Evolutionary conservation across 2,329 filamentous ascomycete genomes (phyloP), one percentile per base, ranked within the genome.

Genomic region (Mycogone perniciosa): DNA sequence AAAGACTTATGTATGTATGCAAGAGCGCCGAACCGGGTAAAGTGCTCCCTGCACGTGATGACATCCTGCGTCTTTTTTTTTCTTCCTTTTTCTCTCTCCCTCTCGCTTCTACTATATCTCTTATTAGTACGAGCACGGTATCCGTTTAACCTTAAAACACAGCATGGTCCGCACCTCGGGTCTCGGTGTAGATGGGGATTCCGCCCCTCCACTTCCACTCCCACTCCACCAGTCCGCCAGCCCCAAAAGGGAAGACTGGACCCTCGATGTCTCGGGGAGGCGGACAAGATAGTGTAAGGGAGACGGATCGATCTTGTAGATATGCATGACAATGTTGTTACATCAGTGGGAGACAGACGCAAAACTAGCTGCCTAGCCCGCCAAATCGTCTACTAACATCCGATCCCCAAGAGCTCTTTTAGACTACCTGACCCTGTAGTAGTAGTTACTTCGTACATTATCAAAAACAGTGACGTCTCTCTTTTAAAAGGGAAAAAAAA

Each of bases 1-100:
- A 69, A 66, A 64, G 63, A 62, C 63, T 62, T 66, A 60, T 30
- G 33, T 50, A 37, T 34, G 35, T 29, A 33, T 31, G 34, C 29
- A 11, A 48, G 37, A 20, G 55, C 47, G 34, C 59, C 54, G 57
- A 60, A 61, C 60, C 59, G 56, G 56, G 54, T 51, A 57, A 56
- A 45, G 45, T 45, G 50, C 56, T 40, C 46, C 45, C 46, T 43
- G 54, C 60, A 63, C 59, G 62, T 64, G 60, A 64, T 59, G 44
- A 41, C 13, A 47, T 54, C 48, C 51, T 47, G 50, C 51, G 38
- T 44, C 37, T 13, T 35, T 10, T 39, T 40, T 33, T 43, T 31
- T 37, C 9, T 34, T 31, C 11, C 43, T 8, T 46, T 40, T 27
- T 31, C 33, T 39, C 40, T 44, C 31, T 51, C 35, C 29, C 31